These are phyloP conservation scores for Suillus alpinus DNA, from an alignment of 768 basidiomycete species.

Conservation along the genomic window DNA sequence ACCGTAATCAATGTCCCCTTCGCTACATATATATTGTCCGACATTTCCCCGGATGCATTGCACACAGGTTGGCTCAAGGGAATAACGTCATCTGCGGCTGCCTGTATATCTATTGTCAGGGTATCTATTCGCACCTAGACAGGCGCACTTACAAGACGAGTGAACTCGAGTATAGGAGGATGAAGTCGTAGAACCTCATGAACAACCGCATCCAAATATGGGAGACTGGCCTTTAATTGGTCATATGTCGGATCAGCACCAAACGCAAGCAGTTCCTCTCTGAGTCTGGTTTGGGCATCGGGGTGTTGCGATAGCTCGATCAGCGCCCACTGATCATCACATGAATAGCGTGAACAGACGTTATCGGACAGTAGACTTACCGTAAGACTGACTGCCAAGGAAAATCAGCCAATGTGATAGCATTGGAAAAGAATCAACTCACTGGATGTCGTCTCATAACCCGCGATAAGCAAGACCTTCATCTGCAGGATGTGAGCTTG, in stretches of 20 bases:
- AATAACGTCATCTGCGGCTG: slow-evolving; percentile 52
- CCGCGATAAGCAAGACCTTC: slow-evolving; percentile 37
- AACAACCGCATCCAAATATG: too few relatives aligned
- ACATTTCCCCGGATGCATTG: slow-evolving; percentile 37
- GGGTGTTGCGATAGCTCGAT: slow-evolving; percentile 30
- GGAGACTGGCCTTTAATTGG: too few relatives aligned
- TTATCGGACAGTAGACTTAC: neutral
- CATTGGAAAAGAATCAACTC: neutral
- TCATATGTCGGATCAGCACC: too few relatives aligned
- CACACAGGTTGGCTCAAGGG: slow-evolving; percentile 51
- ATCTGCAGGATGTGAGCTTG: slow-evolving; percentile 16
- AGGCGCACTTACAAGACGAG: slow-evolving; percentile 27
- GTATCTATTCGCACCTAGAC: neutral
- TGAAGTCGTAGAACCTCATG: too few relatives aligned
- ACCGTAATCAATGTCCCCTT: slow-evolving; percentile 46
- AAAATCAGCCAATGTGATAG: neutral
- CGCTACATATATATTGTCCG: slow-evolving; percentile 43
- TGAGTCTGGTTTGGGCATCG: too few relatives aligned
- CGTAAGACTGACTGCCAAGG: slow-evolving; percentile 2
- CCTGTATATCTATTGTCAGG: slow-evolving; percentile 26
- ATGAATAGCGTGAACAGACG: neutral
- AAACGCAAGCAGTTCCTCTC: too few relatives aligned
- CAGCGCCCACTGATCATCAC: slow-evolving; percentile 35
- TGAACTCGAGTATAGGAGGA: slow-evolving; percentile 29
- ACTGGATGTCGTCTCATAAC: slow-evolving; percentile 42